Base-by-base conservation (phyloP, 108 stramenopile genomes). In the Cyclotella atomus region DNA sequence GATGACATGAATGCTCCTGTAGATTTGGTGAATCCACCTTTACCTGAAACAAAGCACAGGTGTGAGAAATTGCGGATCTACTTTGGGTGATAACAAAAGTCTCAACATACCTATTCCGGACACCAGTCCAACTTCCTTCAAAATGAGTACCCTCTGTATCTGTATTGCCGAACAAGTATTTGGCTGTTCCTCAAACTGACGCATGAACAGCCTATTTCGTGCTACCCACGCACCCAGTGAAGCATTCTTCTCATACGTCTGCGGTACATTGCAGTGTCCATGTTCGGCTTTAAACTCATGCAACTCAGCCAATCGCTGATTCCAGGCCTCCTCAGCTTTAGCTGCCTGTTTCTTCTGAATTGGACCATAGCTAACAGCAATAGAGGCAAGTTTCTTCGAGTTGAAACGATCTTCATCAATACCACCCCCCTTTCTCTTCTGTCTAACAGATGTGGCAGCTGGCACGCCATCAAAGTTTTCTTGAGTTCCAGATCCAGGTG, bases 61-160 rank as follows among this genome's bases (percentile, higher is more conserved):
- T 41, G 12, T 41, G 38, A 41, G 38, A 41, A n/a, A n/a, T n/a
- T n/a, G n/a, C n/a, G n/a, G n/a, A n/a, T n/a, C n/a, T n/a, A n/a
- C n/a, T n/a, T n/a, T n/a, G n/a, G n/a, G n/a, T n/a, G n/a, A n/a
- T n/a, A n/a, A n/a, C n/a, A n/a, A n/a, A n/a, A n/a, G n/a, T n/a
- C n/a, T n/a, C n/a, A n/a, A n/a, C 54, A 5, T 55, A 17, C 54
- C 54, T 29, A 55, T 55, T 8, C 54, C 54, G 28, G 54, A 55
- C 27, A 55, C 23, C 4, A 55, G 54, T 15, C 54, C 54, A 8
- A 55, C 54, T 24, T 55, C 54, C 16, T 55, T 55, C 15, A 55
- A 27, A 25, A 29, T 27, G 2, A 28, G 4, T 17, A 28, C 17
- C 28, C 54, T 55, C 25, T 29, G 15, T 6, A 15, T 27, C 17